Conservation (phyloP, 179 eudicot species). For the Heliamphora pulchella region DNA sequence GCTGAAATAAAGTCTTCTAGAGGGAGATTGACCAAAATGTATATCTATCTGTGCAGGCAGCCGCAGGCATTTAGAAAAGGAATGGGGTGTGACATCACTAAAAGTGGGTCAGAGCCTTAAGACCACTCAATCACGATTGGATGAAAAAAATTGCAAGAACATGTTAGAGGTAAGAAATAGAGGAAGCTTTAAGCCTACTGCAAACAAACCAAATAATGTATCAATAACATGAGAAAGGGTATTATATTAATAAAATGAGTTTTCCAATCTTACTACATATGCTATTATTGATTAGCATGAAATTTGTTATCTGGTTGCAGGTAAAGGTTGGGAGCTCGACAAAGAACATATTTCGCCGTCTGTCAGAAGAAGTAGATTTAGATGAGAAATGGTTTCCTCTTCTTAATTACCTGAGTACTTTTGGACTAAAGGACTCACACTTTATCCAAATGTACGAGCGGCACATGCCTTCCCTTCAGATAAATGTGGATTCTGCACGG, state of each 20-base stretch:
- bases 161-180: no score
- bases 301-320: conserved; percentile 30
- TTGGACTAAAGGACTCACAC: conserved; percentile 79
- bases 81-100: conserved; percentile 12
- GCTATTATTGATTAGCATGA: conserved; percentile 20
- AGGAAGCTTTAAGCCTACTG: conserved; percentile 1
- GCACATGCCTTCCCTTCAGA: conserved; percentile 79
- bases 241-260: conserved; percentile 20
- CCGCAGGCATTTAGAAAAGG: conserved; percentile 18
- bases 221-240: conserved; percentile 42
- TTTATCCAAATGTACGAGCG: conserved; percentile 74
- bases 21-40: conserved; percentile 13
- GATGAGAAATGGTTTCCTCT: conserved; percentile 85
- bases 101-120: no score
- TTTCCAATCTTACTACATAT: conserved; percentile 11
- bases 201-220: conserved; percentile 21
- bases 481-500: conserved; percentile 58
- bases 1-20: conserved; percentile 9
- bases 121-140: no score
- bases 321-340: conserved; percentile 40
- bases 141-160: no score
- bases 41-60: conserved; percentile 32
- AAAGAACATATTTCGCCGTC: conserved; percentile 43
- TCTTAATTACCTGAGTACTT: conserved; percentile 78
- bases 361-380: conserved; percentile 67